Percentiles rank a stretch among this genome's conserved stretches.
phyloP scores from a whole-genome alignment of 2,329 filamentous ascomycete genomes.

The Alternaria postmessia region DNA sequence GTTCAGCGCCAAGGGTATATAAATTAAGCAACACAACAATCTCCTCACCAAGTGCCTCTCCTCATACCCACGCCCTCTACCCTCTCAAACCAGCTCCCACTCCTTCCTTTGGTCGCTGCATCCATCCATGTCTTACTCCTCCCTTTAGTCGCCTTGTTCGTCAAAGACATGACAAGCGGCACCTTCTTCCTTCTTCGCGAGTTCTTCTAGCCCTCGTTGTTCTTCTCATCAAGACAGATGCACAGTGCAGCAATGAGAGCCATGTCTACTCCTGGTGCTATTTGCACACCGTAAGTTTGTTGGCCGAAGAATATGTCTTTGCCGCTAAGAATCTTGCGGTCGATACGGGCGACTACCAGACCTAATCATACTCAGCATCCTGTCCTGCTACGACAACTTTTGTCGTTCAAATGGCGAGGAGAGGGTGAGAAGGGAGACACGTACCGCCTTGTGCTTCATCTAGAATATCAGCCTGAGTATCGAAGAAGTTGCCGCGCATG shows the following conservation, averaged over 20 bases:
- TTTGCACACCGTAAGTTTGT: constrained; percentile 70
- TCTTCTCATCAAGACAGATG: constrained; percentile 70
- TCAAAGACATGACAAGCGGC: background rate
- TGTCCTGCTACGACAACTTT: background rate
- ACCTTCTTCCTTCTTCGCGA: background rate
- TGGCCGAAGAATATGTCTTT: constrained; percentile 67
- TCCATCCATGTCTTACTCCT: background rate
- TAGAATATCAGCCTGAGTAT: constrained; percentile 65
- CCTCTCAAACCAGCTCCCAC: background rate
- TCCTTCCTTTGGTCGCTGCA: background rate
- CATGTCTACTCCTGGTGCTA: constrained; percentile 72
- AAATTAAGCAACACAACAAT: background rate
- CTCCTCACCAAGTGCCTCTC: background rate
- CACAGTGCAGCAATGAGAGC: constrained; percentile 71
- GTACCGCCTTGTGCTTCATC: constrained; percentile 53
- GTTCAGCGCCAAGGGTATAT: background rate
- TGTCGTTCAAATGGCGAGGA: background rate
- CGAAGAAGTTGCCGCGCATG: constrained; percentile 70
- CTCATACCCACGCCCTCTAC: background rate
- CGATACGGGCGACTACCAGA: constrained; percentile 65
- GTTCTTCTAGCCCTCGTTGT: constrained; percentile 21
- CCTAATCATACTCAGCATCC: constrained; percentile 26
- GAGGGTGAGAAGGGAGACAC: constrained; percentile 5
- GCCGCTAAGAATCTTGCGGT: constrained; percentile 65
- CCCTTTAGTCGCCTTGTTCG: background rate